Base-by-base conservation (phyloP, 176 grass and related monocot species). In the Lolium rigidum region DNA sequence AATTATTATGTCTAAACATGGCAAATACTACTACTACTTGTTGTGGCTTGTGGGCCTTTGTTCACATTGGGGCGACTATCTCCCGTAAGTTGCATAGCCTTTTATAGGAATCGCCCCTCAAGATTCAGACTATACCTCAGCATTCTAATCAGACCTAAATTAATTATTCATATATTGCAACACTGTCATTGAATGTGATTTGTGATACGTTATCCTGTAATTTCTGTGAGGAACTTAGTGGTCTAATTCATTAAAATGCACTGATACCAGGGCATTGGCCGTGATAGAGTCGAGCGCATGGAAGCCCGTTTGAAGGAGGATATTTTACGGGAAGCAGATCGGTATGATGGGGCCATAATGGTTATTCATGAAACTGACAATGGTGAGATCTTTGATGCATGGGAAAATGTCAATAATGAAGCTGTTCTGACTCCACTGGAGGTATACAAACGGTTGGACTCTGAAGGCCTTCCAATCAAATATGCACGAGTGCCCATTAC, bases 401-500 rank as follows among this genome's bases (percentile, higher is more conserved):
- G 97, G 97, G 97, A 98, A 89, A 81, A 94, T 86, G 85, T 98
- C 50, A 90, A 87, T 79, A 88, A 78, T 81, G 79, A 94, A 85
- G 90, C 97, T 86, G 90, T 98, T 76, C 92, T 94, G 67, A 98
- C 97, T 70, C 97, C 97, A 20, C 78, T 94, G 68, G 97, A 98
- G 88, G 97, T 98, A 57, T 98, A 88, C 82, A 96, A 89, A 88
- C 81, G 81, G 85, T 89, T 89, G 79, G 97, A 92, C 39, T 78
- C 50, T 83, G 93, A 90, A 91, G 97, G 97, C 46, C 91, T 98
- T 90, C 90, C 87, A 12, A 90, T 98, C 69, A 95, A 90, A 56
- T 98, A 98, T 91, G 94, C 92, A 86, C 90, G 97, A 62, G 97
- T 98, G 44, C 97, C 97, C 18, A 98, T 98, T 88, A 98, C 94